Conservation (phyloP, 2,329 filamentous ascomycete species). For the Beauveria scarabaeidicola region DNA sequence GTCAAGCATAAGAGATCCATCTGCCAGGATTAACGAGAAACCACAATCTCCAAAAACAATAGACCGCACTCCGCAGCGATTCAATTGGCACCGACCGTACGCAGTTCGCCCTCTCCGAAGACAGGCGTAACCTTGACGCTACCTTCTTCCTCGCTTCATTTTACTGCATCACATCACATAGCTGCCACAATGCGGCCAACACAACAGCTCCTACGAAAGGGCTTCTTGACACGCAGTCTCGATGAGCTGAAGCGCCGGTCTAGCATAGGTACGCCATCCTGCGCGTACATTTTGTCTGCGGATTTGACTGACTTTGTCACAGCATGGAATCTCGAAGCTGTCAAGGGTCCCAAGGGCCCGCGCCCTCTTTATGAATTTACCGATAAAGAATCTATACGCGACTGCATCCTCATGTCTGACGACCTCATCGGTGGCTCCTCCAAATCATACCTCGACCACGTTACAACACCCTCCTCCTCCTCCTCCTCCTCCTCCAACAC, state of each 20-base stretch:
- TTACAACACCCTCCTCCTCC: slow-evolving; percentile 22
- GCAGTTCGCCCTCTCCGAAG: background rate
- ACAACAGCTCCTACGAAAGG: slow-evolving; percentile 34
- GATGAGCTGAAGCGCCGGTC: slow-evolving; percentile 52
- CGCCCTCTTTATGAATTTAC: slow-evolving; percentile 59
- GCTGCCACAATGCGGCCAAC: slow-evolving; percentile 38
- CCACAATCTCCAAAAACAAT: background rate
- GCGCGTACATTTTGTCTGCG: background rate
- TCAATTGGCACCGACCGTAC: background rate
- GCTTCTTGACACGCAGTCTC: slow-evolving; percentile 49
- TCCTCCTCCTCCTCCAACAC: slow-evolving; percentile 10
- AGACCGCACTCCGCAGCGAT: background rate
- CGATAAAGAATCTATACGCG: slow-evolving; percentile 33
- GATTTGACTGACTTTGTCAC: background rate
- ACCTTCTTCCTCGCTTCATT: background rate
- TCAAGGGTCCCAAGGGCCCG: slow-evolving; percentile 56
- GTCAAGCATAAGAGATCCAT: background rate
- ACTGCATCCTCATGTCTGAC: slow-evolving; percentile 77
- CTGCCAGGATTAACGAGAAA: no score
- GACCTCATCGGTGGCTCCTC: slow-evolving; percentile 81
- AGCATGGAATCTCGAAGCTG: slow-evolving; percentile 63
- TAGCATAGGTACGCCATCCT: slow-evolving; percentile 39
- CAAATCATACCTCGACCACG: slow-evolving; percentile 60
- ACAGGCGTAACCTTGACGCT: background rate
- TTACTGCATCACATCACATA: background rate